Percentiles rank a stretch among this genome's conserved stretches.
phyloP scores from a whole-genome alignment of 2,329 filamentous ascomycete genomes.

The Cladophialophora psammophila region DNA sequence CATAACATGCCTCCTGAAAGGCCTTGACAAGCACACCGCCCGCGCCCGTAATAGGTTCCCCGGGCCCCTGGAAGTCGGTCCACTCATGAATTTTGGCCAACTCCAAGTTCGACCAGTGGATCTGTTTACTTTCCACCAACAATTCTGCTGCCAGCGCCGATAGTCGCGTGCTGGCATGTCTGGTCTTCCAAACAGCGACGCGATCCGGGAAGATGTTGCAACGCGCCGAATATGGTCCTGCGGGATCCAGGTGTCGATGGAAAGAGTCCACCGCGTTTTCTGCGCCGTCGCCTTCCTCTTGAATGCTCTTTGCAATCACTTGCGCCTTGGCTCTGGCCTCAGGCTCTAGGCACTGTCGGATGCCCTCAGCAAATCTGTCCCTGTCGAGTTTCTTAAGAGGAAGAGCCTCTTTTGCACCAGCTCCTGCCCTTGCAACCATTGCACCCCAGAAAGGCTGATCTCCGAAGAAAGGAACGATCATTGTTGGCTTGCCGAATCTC shows the following conservation, averaged over 20 bases:
- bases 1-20: slow-evolving; percentile 56
- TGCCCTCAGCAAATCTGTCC: slow-evolving; percentile 49
- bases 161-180: slow-evolving; percentile 56
- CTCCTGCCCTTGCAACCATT: slow-evolving; percentile 53
- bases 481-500: slow-evolving; percentile 47
- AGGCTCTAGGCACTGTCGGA: slow-evolving; percentile 46
- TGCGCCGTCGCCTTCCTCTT: slow-evolving; percentile 49
- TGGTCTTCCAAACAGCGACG: slow-evolving; percentile 62
- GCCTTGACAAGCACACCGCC: slow-evolving; percentile 56
- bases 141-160: slow-evolving; percentile 63
- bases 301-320: slow-evolving; percentile 48
- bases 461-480: slow-evolving; percentile 54
- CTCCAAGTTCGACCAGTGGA: slow-evolving; percentile 59
- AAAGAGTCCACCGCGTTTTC: slow-evolving; percentile 52
- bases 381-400: slow-evolving; percentile 47
- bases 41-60: slow-evolving; percentile 60
- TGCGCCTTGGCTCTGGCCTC: slow-evolving; percentile 45
- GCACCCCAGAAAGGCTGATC: slow-evolving; percentile 57
- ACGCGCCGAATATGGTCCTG: slow-evolving; percentile 44
- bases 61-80: slow-evolving; percentile 63
- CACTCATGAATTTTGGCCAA: slow-evolving; percentile 58
- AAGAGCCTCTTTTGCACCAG: slow-evolving; percentile 50
- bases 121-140: slow-evolving; percentile 59
- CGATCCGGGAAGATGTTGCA: slow-evolving; percentile 53
- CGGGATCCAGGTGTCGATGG: slow-evolving; percentile 48